Evolutionary conservation across 805 yeast genomes (phyloP).

Genomic region (Metschnikowia borealis): DNA sequence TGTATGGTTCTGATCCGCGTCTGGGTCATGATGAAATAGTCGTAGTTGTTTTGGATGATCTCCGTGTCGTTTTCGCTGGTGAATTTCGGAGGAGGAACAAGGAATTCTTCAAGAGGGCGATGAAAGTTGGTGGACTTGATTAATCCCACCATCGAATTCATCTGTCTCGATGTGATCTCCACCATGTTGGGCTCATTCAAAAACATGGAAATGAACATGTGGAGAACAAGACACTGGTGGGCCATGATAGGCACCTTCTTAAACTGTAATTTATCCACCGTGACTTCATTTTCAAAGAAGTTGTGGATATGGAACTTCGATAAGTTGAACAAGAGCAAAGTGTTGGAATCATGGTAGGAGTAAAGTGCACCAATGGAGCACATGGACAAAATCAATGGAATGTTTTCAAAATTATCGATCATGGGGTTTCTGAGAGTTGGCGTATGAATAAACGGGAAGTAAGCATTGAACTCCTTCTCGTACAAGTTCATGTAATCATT

Average conservation of each 20-base stretch:
- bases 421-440: slow-evolving; percentile 46
- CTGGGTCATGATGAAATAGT: slow-evolving; percentile 52
- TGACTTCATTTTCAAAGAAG: slow-evolving; percentile 53
- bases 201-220: slow-evolving; percentile 54
- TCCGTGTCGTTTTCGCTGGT: slow-evolving; percentile 21
- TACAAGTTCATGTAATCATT: slow-evolving; percentile 73
- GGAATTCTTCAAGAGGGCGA: slow-evolving; percentile 40
- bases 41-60: slow-evolving; percentile 39
- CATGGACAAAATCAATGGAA: slow-evolving; percentile 73
- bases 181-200: slow-evolving; percentile 50
- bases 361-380: slow-evolving; percentile 88
- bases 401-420: slow-evolving; percentile 41
- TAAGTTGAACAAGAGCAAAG: slow-evolving; percentile 65
- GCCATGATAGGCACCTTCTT: slow-evolving; percentile 56
- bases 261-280: slow-evolving; percentile 42
- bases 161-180: slow-evolving; percentile 48
- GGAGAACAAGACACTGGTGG: slow-evolving; percentile 53
- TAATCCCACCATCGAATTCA: slow-evolving; percentile 51
- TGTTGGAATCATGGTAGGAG: slow-evolving; percentile 73
- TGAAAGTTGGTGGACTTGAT: slow-evolving; percentile 51
- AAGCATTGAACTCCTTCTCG: slow-evolving; percentile 72
- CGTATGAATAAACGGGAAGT: slow-evolving; percentile 80
- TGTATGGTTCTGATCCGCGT: slow-evolving; percentile 53
- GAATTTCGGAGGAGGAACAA: slow-evolving; percentile 19
- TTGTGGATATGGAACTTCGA: slow-evolving; percentile 64